Conservation (phyloP, 2,329 filamentous ascomycete species). For the Metarhizium robertsii region DNA sequence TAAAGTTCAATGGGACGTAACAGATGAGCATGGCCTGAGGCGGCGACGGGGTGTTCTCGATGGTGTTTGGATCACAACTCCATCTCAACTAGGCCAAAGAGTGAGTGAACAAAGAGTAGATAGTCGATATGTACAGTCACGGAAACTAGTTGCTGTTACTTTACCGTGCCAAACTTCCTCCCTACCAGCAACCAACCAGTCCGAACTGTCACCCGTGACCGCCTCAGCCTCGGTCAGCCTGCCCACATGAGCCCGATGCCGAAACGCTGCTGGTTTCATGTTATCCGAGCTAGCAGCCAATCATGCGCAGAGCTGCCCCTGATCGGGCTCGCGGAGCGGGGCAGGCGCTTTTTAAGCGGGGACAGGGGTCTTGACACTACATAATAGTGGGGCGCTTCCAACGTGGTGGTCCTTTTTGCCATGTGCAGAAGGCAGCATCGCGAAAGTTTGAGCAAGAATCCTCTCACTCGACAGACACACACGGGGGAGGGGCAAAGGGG, state of each 20-base stretch:
- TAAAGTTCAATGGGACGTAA: background rate
- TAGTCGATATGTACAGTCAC: no score
- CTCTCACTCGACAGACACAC: no score
- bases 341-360: background rate
- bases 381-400: no score
- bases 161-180: no score
- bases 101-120: no score
- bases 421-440: no score
- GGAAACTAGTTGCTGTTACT: no score
- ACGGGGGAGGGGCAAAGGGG: no score
- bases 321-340: background rate
- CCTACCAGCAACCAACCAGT: no score
- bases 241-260: conserved; percentile 4
- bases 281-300: conserved; percentile 13
- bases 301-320: conserved; percentile 10
- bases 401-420: no score
- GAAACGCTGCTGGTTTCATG: conserved; percentile 20
- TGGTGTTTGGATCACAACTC: background rate
- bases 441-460: no score
- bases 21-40: background rate
- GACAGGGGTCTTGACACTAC: background rate
- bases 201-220: background rate
- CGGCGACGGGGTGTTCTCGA: background rate
- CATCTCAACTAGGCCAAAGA: background rate
- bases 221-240: background rate